Evolutionary conservation across 2,329 filamentous ascomycete species (phyloP).

Genomic region (Scedosporium apiospermum): DNA sequence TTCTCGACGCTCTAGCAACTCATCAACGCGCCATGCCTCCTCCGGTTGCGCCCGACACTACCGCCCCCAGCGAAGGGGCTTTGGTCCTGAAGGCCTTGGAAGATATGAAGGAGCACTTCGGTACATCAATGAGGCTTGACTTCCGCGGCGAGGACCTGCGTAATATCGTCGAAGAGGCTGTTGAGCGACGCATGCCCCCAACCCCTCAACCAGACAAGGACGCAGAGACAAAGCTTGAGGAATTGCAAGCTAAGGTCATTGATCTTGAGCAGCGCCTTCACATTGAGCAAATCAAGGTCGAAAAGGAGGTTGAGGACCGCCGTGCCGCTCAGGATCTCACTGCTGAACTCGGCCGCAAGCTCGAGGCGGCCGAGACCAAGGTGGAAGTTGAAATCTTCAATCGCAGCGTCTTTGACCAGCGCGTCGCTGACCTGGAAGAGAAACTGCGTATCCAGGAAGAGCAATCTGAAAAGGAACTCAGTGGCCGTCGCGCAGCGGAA

Average conservation of each 20-base stretch:
- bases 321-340: slow-evolving; percentile 43
- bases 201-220: slow-evolving; percentile 41
- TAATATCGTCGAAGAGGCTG: slow-evolving; percentile 52
- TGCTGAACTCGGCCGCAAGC: slow-evolving; percentile 42
- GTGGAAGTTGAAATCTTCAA: slow-evolving; percentile 54
- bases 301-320: slow-evolving; percentile 38
- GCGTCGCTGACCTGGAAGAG: slow-evolving; percentile 60
- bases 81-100: slow-evolving; percentile 58
- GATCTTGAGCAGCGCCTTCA: slow-evolving; percentile 50
- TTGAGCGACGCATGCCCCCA: slow-evolving; percentile 46
- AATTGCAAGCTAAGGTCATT: slow-evolving; percentile 49
- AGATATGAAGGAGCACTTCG: slow-evolving; percentile 48
- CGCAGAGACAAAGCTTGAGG: slow-evolving; percentile 42
- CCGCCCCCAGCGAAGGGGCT: slow-evolving; percentile 27
- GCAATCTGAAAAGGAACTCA: slow-evolving; percentile 54
- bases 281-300: slow-evolving; percentile 35
- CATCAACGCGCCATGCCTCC: slow-evolving; percentile 35
- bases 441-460: slow-evolving; percentile 55
- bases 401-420: slow-evolving; percentile 47
- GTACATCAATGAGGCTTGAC: slow-evolving; percentile 31
- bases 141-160: slow-evolving; percentile 45
- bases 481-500: slow-evolving; percentile 55
- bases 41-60: neutral
- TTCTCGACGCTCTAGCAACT: slow-evolving; percentile 62
- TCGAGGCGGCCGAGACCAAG: slow-evolving; percentile 48